Base-by-base conservation (phyloP, 108 stramenopile genomes). In the Aurantiochytrium sp. region DNA sequence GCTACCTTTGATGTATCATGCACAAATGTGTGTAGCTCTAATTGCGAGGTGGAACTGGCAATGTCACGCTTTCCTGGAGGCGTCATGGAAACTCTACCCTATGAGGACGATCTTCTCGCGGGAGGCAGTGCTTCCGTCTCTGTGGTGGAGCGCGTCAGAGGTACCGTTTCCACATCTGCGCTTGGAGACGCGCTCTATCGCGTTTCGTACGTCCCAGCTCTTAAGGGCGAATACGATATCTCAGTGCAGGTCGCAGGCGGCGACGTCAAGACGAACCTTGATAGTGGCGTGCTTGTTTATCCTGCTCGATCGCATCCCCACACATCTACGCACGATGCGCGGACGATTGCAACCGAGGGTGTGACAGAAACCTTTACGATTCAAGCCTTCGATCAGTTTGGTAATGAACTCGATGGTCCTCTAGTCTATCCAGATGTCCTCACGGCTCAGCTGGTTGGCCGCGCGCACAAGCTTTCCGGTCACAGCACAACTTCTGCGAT, bases 361-460 rank as follows among this genome's bases (percentile, higher is more conserved):
- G 92, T 91, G n/a, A 43, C 87, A 42, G 95, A 94, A 72, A 72
- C 58, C 43, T 95, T 95, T 73, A 44, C 73, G 42, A 73, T 97
- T 5, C 93, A 95, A 44, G 60, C 93, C 10, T 76, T 91, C 4
- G 96, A 96, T 90, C 90, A 94, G 28, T 96, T 96, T 69, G 96
- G 95, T 3, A 96, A 96, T 91, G 57, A 60, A 44, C 93, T 96
- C 5, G 92, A 89, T 57, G 91, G 91, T 5, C n/a, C 60, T 60
- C 72, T 92, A 1, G 47, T 57, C 6, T 25, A 43, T 44, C 57
- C 59, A 4, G 64, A 88, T 4, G 25, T 14, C 16, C 45, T 88
- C 47, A 21, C 43, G 4, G 60, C n/a, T 16, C 35, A 47, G 25
- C 51, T 83, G 10, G 76, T 53, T 35, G 76, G 76, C n/a, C 25